Percentiles rank a stretch among this genome's conserved stretches.
These are phyloP conservation scores for Mucor velutinosus DNA, from an alignment of 371 early-diverging fungal genomes.

Conservation along the genomic window DNA sequence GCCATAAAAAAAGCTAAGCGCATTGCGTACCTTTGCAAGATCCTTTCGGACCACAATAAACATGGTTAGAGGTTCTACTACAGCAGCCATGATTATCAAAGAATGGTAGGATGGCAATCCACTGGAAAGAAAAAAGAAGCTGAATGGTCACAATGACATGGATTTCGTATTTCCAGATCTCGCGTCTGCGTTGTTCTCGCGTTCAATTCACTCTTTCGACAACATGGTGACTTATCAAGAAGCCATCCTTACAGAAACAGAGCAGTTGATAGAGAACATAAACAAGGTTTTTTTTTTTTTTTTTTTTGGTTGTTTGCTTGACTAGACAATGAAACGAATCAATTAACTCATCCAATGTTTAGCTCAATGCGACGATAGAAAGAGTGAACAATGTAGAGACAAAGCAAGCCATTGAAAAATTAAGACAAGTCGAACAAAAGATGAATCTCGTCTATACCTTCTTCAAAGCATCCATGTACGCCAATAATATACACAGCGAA, in stretches of 20 bases:
- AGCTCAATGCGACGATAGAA: conserved; percentile 45
- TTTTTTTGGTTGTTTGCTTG: not conserved
- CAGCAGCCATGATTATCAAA: conserved; percentile 1
- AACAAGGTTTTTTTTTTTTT: conserved; percentile 21
- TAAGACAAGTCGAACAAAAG: conserved; percentile 50
- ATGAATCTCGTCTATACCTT: conserved; percentile 49
- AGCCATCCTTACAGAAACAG: conserved; percentile 40
- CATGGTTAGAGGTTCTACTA: conserved; percentile 71
- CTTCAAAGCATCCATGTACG: conserved; percentile 51
- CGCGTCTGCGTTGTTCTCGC: not conserved
- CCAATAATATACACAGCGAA: conserved; percentile 13
- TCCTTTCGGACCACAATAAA: conserved; percentile 86
- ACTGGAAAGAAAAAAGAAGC: not conserved
- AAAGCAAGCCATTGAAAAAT: conserved; percentile 38
- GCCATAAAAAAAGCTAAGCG: not conserved
- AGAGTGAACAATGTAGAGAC: conserved; percentile 44
- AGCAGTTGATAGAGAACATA: conserved; percentile 36
- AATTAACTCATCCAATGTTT: not conserved
- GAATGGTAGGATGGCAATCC: not conserved
- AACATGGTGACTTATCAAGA: conserved; percentile 43
- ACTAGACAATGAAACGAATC: not conserved
- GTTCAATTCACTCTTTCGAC: not conserved
- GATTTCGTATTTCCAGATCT: not conserved
- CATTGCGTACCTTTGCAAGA: conserved; percentile 64
- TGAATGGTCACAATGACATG: not conserved